A percentile compares a stretch with the other conserved stretches of the same genome.
Evolutionary conservation across 148 eudicot species (phyloP).

Genomic region (Silene latifolia): DNA sequence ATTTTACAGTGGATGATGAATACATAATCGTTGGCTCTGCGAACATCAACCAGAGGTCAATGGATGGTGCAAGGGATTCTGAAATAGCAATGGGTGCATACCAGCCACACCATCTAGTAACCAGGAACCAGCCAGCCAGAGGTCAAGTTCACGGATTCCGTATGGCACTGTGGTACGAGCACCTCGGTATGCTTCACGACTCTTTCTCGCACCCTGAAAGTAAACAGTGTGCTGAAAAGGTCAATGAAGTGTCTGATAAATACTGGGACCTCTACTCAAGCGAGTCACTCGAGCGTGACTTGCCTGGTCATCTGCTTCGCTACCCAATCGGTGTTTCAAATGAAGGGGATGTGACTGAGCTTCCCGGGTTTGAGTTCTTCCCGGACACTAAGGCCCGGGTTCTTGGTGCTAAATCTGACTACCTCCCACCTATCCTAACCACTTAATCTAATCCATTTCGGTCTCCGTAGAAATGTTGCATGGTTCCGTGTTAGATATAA

Average conservation of each 20-base stretch:
- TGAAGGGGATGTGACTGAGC: constrained; percentile 58
- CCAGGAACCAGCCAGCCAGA: constrained; percentile 46
- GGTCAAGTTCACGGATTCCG: constrained; percentile 84
- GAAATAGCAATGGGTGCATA: constrained; percentile 86
- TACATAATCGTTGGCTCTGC: constrained; percentile 80
- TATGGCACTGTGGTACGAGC: constrained; percentile 83
- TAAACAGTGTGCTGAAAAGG: constrained; percentile 46
- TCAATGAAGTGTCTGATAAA: constrained; percentile 53
- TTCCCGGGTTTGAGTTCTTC: constrained; percentile 68
- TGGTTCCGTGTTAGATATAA: too few species aligned
- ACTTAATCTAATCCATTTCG: constrained; percentile 32
- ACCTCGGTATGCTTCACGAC: constrained; percentile 77
- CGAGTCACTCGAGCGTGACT: constrained; percentile 51
- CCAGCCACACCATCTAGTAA: constrained; percentile 56
- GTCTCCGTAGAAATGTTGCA: too few species aligned
- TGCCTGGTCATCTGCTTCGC: constrained; percentile 79
- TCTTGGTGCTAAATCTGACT: constrained; percentile 64
- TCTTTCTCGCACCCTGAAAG: constrained; percentile 53
- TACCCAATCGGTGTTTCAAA: constrained; percentile 63
- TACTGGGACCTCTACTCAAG: constrained; percentile 67
- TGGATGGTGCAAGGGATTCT: constrained; percentile 76
- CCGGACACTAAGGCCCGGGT: constrained; percentile 73
- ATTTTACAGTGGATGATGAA: constrained; percentile 66
- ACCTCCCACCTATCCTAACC: constrained; percentile 77
- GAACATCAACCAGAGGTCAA: constrained; percentile 84